These are phyloP conservation scores for Coniella vitis DNA, from an alignment of 2,329 filamentous ascomycete genomes.

Conservation along the genomic window DNA sequence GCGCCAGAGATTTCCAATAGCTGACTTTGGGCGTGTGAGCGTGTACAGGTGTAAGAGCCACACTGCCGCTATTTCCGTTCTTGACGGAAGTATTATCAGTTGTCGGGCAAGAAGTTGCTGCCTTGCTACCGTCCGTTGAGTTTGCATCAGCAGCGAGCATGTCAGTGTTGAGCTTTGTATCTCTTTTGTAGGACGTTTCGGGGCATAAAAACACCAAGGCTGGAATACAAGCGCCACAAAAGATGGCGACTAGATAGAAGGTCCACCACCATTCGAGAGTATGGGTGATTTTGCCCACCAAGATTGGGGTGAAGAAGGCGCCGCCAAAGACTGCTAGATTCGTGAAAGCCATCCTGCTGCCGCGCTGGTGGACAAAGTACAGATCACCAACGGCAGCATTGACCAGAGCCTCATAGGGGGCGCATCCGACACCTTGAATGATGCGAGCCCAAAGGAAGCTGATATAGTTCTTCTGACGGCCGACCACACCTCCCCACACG, in stretches of 20 bases:
- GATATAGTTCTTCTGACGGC: conserved; percentile 50
- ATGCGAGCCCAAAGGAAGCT: conserved; percentile 73
- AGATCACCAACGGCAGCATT: conserved; percentile 86
- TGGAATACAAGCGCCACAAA: conserved; percentile 63
- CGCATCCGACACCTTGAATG: conserved; percentile 78
- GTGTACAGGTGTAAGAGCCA: conserved; percentile 26
- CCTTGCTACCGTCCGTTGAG: background rate
- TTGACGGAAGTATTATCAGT: conserved; percentile 7
- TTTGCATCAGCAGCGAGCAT: conserved; percentile 34
- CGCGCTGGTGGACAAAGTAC: conserved; percentile 81
- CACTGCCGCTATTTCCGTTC: background rate
- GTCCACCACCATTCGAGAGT: conserved; percentile 78
- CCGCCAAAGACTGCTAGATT: conserved; percentile 52
- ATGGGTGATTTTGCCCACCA: conserved; percentile 79
- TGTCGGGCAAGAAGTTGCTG: background rate
- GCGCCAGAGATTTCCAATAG: conserved; percentile 53
- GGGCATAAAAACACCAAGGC: conserved; percentile 73
- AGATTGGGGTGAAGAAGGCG: conserved; percentile 68
- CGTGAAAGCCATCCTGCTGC: conserved; percentile 77
- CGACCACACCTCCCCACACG: conserved; percentile 68
- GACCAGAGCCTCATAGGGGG: conserved; percentile 84
- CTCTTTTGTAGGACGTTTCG: conserved; percentile 72
- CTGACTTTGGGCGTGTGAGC: conserved; percentile 43
- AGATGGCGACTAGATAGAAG: conserved; percentile 84
- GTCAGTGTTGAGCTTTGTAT: conserved; percentile 63